phyloP scores from a whole-genome alignment of 768 basidiomycete genomes.

The Ephemerocybe angulata region DNA sequence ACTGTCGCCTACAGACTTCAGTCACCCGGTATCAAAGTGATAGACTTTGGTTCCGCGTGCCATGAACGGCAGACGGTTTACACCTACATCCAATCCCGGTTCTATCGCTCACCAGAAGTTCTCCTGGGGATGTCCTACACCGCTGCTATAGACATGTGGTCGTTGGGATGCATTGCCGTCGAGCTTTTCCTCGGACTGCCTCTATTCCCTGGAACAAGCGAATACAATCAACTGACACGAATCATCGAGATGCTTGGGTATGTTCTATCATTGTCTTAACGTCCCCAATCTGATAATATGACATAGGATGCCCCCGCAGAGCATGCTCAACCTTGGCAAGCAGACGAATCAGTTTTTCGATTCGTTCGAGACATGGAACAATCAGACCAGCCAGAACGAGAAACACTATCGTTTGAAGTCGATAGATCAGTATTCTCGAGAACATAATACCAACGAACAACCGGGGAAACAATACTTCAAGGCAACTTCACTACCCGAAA shows the following conservation, averaged over 20 bases:
- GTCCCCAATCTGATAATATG: conserved; percentile 8
- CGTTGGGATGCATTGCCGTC: conserved; percentile 95
- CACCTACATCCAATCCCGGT: conserved; percentile 98
- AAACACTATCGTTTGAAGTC: conserved; percentile 87
- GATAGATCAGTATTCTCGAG: conserved; percentile 91
- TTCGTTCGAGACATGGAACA: conserved; percentile 53
- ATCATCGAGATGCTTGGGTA: conserved; percentile 99
- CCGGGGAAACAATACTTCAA: conserved; percentile 99
- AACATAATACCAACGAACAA: conserved; percentile 94
- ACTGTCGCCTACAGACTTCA: conserved; percentile 61
- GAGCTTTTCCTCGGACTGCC: conserved; percentile 96
- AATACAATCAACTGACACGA: conserved; percentile 96
- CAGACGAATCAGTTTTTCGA: conserved; percentile 95
- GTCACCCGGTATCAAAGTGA: conserved; percentile 97
- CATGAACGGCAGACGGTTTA: conserved; percentile 99
- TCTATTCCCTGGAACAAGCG: conserved; percentile 96
- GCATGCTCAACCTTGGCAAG: conserved; percentile 96
- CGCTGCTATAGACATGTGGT: conserved; percentile 99
- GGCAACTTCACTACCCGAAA: conserved; percentile 88
- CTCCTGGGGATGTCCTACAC: conserved; percentile 93
- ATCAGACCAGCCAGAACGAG: conserved; percentile 67
- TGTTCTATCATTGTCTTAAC: conserved; percentile 26
- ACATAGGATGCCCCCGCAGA: conserved; percentile 77
- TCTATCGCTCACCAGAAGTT: conserved; percentile 98
- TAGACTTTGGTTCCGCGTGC: conserved; percentile 98